phyloP scores from a whole-genome alignment of 805 yeast genomes.

The Pichia rugopelliculosa region DNA sequence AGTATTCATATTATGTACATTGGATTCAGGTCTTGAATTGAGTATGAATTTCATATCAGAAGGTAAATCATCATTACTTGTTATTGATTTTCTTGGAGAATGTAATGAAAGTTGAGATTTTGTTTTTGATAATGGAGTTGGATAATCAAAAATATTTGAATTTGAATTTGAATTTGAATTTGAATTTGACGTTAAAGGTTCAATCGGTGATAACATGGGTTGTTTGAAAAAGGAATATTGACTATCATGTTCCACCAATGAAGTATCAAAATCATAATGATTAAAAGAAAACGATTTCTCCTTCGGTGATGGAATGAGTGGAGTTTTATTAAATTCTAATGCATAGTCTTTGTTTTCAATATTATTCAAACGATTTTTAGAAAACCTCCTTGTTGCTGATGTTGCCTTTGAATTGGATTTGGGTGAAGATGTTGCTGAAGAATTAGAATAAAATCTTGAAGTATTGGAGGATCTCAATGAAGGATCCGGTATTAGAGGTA shows the following conservation, averaged over 20 bases:
- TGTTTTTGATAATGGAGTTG: not conserved
- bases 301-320: not conserved
- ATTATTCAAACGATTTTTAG: not conserved
- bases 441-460: conserved; percentile 4
- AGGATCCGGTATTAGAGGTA: not conserved
- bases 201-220: conserved; percentile 8
- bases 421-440: conserved; percentile 9
- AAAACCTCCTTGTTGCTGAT: conserved; percentile 1
- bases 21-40: conserved; percentile 22
- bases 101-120: not conserved
- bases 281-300: not conserved
- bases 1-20: conserved; percentile 17
- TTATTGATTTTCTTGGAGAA: not conserved
- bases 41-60: conserved; percentile 18
- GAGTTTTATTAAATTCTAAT: not conserved
- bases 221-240: conserved; percentile 4
- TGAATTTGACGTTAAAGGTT: not conserved
- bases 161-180: not conserved
- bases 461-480: not conserved
- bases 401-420: conserved; percentile 1
- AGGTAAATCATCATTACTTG: conserved; percentile 13
- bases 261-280: not conserved
- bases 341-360: not conserved
- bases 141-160: not conserved
- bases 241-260: not conserved